phyloP scores from a whole-genome alignment of 1,284 basidiomycete species.

The Marasmius oreades region DNA sequence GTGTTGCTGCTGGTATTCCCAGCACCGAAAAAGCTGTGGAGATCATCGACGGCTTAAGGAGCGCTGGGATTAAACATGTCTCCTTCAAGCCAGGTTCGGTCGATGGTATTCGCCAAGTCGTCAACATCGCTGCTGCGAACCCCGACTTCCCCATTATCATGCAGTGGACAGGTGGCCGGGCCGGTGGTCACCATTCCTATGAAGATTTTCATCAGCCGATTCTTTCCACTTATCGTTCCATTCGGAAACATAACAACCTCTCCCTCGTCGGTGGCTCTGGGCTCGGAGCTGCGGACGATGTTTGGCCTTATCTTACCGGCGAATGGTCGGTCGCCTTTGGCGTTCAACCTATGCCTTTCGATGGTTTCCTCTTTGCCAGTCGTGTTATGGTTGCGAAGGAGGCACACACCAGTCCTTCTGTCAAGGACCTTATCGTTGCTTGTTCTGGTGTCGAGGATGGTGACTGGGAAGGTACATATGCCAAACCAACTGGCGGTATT shows the following conservation, averaged over 20 bases:
- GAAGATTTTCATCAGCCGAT: conserved; percentile 99
- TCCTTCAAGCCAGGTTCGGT: conserved; percentile 98
- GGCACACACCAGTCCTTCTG: conserved; percentile 89
- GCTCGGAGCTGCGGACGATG: conserved; percentile 92
- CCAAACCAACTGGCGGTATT: conserved; percentile 92
- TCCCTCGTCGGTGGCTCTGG: conserved; percentile 94
- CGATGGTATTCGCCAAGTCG: conserved; percentile 95
- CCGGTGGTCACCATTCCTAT: conserved; percentile 98
- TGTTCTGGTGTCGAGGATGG: conserved; percentile 90
- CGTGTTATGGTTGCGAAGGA: conserved; percentile 99
- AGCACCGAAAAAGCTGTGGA: conserved; percentile 91
- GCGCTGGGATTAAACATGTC: conserved; percentile 89
- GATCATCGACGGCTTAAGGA: conserved; percentile 78
- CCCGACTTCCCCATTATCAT: conserved; percentile 97
- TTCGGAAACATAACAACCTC: conserved; percentile 89
- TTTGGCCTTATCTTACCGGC: conserved; percentile 96
- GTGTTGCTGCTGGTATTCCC: conserved; percentile 94
- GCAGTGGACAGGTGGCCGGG: conserved; percentile 98
- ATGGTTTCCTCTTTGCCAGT: conserved; percentile 94
- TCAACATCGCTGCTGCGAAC: conserved; percentile 93
- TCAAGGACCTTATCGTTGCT: conserved; percentile 96
- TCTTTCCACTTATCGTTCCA: conserved; percentile 84
- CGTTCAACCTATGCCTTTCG: conserved; percentile 97
- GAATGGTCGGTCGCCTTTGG: conserved; percentile 90
- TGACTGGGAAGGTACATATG: conserved; percentile 94